Conservation (phyloP, 257 asterid genomes). For the Marsdenia floribunda region DNA sequence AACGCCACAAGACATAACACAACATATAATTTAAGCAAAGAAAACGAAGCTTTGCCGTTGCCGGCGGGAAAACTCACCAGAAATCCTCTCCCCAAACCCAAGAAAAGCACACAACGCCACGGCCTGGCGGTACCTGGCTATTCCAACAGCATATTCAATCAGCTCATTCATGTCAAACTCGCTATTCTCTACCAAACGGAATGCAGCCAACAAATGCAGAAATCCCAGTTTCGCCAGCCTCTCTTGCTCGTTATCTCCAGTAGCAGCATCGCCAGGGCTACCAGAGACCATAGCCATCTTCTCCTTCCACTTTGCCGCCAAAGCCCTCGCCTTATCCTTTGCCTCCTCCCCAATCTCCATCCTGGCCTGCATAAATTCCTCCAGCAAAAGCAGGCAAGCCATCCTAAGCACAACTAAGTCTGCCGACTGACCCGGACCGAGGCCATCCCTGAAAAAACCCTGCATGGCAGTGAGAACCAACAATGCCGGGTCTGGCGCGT, state of each 20-base stretch:
- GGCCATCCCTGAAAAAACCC: slow-evolving; percentile 33
- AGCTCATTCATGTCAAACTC: slow-evolving; percentile 38
- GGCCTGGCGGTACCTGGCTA: slow-evolving; percentile 43
- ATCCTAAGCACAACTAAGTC: slow-evolving; percentile 28
- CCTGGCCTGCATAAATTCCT: slow-evolving; percentile 45
- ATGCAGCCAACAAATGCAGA: slow-evolving; percentile 53
- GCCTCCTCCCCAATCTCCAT: slow-evolving; percentile 37
- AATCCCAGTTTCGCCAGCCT: slow-evolving; percentile 46
- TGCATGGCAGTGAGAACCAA: slow-evolving; percentile 48
- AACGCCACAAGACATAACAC: neutral
- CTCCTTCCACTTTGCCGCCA: slow-evolving; percentile 16
- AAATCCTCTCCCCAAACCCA: slow-evolving; percentile 36
- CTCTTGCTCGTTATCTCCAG: slow-evolving; percentile 25
- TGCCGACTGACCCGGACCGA: neutral
- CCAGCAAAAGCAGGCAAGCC: slow-evolving; percentile 47
- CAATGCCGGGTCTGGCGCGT: slow-evolving; percentile 47
- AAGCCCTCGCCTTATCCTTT: slow-evolving; percentile 34
- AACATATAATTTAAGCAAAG: neutral
- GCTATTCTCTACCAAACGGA: slow-evolving; percentile 29
- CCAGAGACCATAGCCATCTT: slow-evolving; percentile 3
- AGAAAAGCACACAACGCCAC: slow-evolving; percentile 46
- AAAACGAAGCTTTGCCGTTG: neutral
- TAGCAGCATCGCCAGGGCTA: neutral
- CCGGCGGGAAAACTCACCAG: slow-evolving; percentile 30
- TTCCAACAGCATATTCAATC: slow-evolving; percentile 38